Conservation (phyloP, 345 rosid species). For the Citrus mangshanensis region DNA sequence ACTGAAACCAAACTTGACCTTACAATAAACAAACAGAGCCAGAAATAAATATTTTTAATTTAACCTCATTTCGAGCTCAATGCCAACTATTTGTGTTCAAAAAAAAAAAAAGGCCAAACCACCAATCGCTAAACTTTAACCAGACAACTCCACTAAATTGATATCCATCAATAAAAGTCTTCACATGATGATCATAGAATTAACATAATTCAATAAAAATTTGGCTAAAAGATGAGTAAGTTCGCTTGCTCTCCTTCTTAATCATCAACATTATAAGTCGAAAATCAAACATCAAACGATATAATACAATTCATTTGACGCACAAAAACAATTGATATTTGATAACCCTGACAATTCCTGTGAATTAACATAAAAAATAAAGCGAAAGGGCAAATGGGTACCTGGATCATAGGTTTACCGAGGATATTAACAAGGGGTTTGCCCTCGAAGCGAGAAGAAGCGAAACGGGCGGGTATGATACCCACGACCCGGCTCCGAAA, state of each 20-base stretch:
- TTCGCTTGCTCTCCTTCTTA: neutral
- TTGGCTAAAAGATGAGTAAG: neutral
- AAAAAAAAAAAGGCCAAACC: neutral
- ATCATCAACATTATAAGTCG: neutral
- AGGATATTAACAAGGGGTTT: conserved; percentile 84
- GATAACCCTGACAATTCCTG: neutral
- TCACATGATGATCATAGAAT: neutral
- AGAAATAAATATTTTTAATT: neutral
- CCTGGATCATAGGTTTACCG: conserved; percentile 99
- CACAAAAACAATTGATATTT: neutral
- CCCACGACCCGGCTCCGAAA: conserved; percentile 87
- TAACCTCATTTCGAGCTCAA: neutral
- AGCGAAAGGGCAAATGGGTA: conserved; percentile 16
- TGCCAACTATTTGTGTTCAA: neutral
- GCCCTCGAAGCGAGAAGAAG: conserved; percentile 88
- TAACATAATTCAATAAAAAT: neutral
- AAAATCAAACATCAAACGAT: neutral
- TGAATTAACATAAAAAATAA: neutral
- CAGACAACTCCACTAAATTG: neutral
- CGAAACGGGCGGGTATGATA: conserved; percentile 90
- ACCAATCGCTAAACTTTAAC: neutral
- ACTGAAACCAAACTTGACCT: neutral
- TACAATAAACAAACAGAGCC: neutral
- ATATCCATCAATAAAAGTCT: neutral
- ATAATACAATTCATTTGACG: neutral